Conservation (phyloP, 768 basidiomycete species). For the Tricholoma sp. region DNA sequence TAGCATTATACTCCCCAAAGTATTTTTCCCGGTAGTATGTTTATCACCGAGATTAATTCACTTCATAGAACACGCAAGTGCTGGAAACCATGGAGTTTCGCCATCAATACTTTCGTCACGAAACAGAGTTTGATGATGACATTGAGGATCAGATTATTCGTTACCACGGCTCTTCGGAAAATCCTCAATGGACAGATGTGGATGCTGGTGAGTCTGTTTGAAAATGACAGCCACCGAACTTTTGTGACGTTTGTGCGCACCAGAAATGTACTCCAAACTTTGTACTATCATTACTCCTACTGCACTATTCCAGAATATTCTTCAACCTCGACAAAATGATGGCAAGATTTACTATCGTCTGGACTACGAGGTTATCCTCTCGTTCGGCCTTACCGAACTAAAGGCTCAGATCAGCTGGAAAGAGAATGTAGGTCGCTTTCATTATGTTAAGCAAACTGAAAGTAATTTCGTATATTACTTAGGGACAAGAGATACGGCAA, state of each 20-base stretch:
- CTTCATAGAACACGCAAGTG: constrained; percentile 30
- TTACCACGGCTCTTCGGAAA: constrained; percentile 13
- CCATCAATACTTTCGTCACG: constrained; percentile 1
- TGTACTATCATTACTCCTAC: constrained; percentile 10
- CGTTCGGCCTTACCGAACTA: constrained; percentile 18
- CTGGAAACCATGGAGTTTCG: constrained; percentile 18
- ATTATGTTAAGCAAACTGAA: no score
- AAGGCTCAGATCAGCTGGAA: constrained; percentile 17
- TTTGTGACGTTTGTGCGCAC: no score
- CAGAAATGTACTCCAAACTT: constrained; percentile 8
- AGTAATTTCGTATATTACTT: neutral
- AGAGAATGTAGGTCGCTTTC: constrained; percentile 8
- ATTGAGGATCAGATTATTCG: constrained; percentile 10
- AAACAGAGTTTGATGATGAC: neutral
- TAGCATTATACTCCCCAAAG: constrained; percentile 10
- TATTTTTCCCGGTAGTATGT: neutral
- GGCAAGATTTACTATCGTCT: constrained; percentile 8
- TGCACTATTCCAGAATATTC: no score
- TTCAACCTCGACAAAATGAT: neutral
- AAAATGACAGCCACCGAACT: no score
- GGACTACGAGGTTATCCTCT: constrained; percentile 15
- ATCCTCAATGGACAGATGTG: constrained; percentile 12
- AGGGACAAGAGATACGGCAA: no score
- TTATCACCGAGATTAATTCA: no score
- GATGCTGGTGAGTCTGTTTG: constrained; percentile 2